Conservation (phyloP, 306 rosid genomes). For the Quercus bicolor region DNA sequence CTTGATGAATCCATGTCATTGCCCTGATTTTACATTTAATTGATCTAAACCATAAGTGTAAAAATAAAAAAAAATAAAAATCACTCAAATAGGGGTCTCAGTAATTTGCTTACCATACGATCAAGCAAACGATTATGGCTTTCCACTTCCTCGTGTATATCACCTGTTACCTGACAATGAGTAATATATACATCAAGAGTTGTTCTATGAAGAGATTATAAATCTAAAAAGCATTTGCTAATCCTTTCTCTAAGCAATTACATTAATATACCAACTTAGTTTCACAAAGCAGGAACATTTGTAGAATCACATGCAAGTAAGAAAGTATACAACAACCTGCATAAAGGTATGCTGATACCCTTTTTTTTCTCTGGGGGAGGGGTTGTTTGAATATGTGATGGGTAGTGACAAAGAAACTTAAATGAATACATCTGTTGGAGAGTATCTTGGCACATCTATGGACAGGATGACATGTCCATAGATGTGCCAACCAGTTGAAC, state of each 20-base stretch:
- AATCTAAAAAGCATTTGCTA: conserved; percentile 18
- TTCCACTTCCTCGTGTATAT: conserved; percentile 90
- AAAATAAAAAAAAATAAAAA: neutral
- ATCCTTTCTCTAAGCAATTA: neutral
- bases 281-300: neutral
- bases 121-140: conserved; percentile 83
- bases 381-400: neutral
- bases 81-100: neutral
- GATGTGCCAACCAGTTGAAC: too few species aligned
- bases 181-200: conserved; percentile 10
- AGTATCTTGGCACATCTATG: neutral
- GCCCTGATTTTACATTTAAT: conserved; percentile 53
- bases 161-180: conserved; percentile 81
- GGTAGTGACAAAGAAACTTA: neutral
- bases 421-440: neutral
- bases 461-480: conserved; percentile 1
- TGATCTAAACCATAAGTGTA: neutral
- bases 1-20: conserved; percentile 84
- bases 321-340: neutral
- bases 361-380: neutral
- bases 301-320: neutral
- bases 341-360: neutral
- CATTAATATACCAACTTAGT: neutral
- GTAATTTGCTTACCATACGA: conserved; percentile 58
- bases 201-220: conserved; percentile 4